phyloP scores from a whole-genome alignment of 2,329 filamentous ascomycete genomes.

The Cladosporium colombiae region DNA sequence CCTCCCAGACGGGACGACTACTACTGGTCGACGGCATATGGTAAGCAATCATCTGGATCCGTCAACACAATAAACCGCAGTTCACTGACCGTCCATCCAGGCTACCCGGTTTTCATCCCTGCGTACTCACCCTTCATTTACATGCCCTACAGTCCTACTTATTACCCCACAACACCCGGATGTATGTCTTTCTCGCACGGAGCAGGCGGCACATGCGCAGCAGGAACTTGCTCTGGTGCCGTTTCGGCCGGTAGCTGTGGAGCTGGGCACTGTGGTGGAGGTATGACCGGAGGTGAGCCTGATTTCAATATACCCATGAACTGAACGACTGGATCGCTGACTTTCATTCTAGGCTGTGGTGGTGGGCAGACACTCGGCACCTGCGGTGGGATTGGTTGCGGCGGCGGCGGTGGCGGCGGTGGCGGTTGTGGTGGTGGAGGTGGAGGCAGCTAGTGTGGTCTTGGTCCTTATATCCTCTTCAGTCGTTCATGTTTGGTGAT shows the following conservation, averaged over 20 bases:
- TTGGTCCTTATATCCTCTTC: background rate
- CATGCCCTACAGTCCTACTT: constrained; percentile 38
- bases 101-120: constrained; percentile 44
- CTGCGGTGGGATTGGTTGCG: background rate
- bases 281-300: constrained; percentile 46
- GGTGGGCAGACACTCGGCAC: background rate
- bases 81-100: constrained; percentile 39
- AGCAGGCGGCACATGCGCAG: constrained; percentile 49
- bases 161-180: constrained; percentile 48
- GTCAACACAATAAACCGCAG: background rate
- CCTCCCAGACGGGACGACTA: constrained; percentile 41
- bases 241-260: constrained; percentile 41
- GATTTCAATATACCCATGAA: background rate
- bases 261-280: constrained; percentile 42
- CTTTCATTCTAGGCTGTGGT: background rate
- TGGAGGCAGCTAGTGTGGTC: background rate
- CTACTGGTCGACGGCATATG: constrained; percentile 46
- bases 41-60: constrained; percentile 23
- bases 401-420: background rate
- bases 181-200: constrained; percentile 47
- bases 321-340: background rate
- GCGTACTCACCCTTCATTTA: constrained; percentile 50
- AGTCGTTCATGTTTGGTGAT: background rate
- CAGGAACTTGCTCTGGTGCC: constrained; percentile 45
- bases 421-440: background rate